Conservation (phyloP, 108 stramenopile species). For the Hondaea fermentalgiana region DNA sequence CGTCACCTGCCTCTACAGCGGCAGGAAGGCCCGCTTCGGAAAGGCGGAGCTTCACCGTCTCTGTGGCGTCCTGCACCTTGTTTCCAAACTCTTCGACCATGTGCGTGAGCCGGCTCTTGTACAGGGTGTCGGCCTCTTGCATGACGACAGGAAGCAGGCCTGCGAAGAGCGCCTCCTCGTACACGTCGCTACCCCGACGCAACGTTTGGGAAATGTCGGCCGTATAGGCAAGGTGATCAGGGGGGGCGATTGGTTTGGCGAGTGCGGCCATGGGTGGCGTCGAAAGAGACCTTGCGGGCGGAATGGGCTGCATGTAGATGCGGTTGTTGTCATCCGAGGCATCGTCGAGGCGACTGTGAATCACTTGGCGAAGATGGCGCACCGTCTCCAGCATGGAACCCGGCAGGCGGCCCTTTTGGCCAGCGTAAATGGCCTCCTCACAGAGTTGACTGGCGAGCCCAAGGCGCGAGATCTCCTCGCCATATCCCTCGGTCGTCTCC, state of each 20-base stretch:
- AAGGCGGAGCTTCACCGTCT: neutral
- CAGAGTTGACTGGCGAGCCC: neutral
- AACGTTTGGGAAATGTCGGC: neutral
- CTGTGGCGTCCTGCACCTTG: neutral
- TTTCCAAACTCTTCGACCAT: neutral
- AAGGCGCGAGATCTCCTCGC: slow-evolving; percentile 15
- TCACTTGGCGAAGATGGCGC: neutral
- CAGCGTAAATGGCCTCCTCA: neutral
- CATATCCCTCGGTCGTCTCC: slow-evolving; percentile 20
- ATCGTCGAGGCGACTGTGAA: neutral
- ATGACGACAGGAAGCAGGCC: neutral
- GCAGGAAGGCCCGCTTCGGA: neutral
- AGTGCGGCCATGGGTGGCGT: neutral
- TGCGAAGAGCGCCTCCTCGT: neutral
- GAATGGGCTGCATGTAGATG: slow-evolving; percentile 22
- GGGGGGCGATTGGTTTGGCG: neutral
- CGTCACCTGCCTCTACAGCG: neutral
- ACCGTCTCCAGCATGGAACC: neutral
- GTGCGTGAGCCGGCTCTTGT: neutral
- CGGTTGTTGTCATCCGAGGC: slow-evolving; percentile 22
- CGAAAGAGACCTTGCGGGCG: neutral
- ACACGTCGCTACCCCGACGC: neutral
- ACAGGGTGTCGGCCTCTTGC: neutral
- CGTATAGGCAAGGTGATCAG: neutral
- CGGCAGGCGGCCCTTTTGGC: neutral